Percentiles rank a stretch among this genome's conserved stretches.
phyloP scores from a whole-genome alignment of 495 filamentous ascomycete genomes.

The Penicillium arizonense region DNA sequence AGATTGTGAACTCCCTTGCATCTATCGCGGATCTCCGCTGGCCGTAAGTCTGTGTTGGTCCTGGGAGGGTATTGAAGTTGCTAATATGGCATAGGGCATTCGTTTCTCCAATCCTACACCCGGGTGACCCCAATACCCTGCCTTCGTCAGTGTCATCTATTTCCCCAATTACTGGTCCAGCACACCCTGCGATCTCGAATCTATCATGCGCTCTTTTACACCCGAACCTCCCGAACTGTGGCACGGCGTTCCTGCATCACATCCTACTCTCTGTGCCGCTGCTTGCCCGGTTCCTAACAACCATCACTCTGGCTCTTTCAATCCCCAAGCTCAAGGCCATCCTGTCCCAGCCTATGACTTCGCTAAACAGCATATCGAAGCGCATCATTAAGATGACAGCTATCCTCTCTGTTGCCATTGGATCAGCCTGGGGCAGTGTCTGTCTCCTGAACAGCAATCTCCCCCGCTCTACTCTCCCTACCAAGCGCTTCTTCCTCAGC shows the following conservation, averaged over 20 bases:
- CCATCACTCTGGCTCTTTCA: slow-evolving; percentile 66
- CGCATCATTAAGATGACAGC: slow-evolving; percentile 65
- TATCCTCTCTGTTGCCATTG: slow-evolving; percentile 74
- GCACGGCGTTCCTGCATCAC: slow-evolving; percentile 79
- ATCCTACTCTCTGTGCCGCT: slow-evolving; percentile 76
- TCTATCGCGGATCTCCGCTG: slow-evolving; percentile 78
- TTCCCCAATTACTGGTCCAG: slow-evolving; percentile 74
- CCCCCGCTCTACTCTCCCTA: slow-evolving; percentile 71
- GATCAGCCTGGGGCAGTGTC: slow-evolving; percentile 80
- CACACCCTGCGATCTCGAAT: slow-evolving; percentile 77
- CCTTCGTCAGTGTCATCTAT: slow-evolving; percentile 64
- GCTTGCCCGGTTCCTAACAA: slow-evolving; percentile 71
- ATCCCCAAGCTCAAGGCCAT: slow-evolving; percentile 65
- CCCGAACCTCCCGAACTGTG: slow-evolving; percentile 81
- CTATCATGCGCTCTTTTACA: slow-evolving; percentile 93
- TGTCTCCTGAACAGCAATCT: slow-evolving; percentile 82
- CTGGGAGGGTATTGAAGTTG: background rate
- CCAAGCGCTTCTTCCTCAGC: slow-evolving; percentile 81
- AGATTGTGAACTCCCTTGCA: slow-evolving; percentile 78
- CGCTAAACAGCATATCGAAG: slow-evolving; percentile 60
- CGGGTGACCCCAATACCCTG: slow-evolving; percentile 59
- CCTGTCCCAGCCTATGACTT: slow-evolving; percentile 61
- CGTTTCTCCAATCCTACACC: slow-evolving; percentile 85
- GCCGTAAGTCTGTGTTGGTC: slow-evolving; percentile 59
- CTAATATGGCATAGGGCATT: slow-evolving; percentile 52